Evolutionary conservation across 306 rosid genomes (phyloP).

Genomic region (Lithocarpus polystachyus): DNA sequence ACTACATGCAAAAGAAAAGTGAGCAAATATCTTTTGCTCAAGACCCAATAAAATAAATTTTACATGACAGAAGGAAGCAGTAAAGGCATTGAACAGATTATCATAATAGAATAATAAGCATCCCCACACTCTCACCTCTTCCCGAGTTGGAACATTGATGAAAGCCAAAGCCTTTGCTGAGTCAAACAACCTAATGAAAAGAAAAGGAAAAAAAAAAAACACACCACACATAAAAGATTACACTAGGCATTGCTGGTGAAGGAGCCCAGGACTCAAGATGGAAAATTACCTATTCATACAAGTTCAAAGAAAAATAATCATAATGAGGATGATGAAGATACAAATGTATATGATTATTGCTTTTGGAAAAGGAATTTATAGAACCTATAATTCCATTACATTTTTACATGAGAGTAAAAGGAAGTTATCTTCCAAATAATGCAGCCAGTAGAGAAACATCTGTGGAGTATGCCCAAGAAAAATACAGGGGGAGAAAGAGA

Average conservation of each 20-base stretch:
- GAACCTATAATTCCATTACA: not conserved
- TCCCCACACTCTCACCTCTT: constrained; percentile 48
- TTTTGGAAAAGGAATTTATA: not conserved
- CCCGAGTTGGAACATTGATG: constrained; percentile 61
- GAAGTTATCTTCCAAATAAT: not conserved
- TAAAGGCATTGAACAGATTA: not conserved
- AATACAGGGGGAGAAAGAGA: not conserved
- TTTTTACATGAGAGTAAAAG: not conserved
- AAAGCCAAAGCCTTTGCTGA: constrained; percentile 91
- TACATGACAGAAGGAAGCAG: not conserved
- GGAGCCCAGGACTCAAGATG: constrained; percentile 1
- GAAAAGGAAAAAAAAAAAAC: not conserved
- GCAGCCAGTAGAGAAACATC: not conserved
- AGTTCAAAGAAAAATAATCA: not conserved
- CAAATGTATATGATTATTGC: not conserved
- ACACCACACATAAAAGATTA: not conserved
- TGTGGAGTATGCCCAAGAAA: not conserved
- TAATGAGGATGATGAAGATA: not conserved
- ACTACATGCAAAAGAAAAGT: not conserved
- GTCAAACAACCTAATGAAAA: constrained; percentile 64
- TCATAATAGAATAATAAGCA: not conserved
- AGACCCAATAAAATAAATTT: constrained; percentile 8
- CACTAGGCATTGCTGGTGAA: constrained; percentile 5
- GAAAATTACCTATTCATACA: not conserved
- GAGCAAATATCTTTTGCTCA: constrained; percentile 1